Evolutionary conservation across 179 eudicot species (phyloP), one percentile per base, ranked within the genome.

Genomic region (Patellifolia procumbens): DNA sequence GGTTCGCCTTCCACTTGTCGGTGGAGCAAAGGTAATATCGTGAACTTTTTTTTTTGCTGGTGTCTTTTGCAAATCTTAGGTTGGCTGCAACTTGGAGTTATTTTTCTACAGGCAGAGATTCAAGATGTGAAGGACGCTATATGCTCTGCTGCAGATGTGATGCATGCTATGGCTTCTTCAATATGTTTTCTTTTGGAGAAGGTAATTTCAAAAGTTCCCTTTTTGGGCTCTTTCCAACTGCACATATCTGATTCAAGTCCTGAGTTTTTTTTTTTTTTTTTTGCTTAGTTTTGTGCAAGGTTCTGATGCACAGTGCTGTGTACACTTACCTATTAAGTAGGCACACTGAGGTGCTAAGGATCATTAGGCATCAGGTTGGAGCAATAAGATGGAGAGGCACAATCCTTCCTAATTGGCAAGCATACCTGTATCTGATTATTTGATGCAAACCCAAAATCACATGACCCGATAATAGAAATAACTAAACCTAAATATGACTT

Each of bases 1-100:
- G 55, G 81, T 92, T 58, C 91, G 98, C 60, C 97, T 94, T 84
- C 98, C 98, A 28, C 85, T 92, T 71, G 86, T 84, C 72, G 90
- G 89, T 76, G 97, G 96, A 79, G 98, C 92, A 73, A 81, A 76
- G 79, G 98, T 94, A 85, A 49, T 93, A 53, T 39, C n/a, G n/a
- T 62, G 17, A 9, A 1, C 26, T 60, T 28, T 39, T 45, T 34
- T 3, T 39, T 16, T 48, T 7, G 1, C 12, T 56, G 45, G 46
- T 74, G 22, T 51, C 28, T 5, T 28, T 29, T 53, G 29, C n/a
- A n/a, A n/a, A n/a, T n/a, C n/a, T n/a, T n/a, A n/a, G n/a, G n/a
- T n/a, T n/a, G n/a, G n/a, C n/a, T n/a, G 65, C 12, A 32, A 43
- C 76, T 52, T 31, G 34, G 45, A 39, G 5, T 58, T 16, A 24